phyloP scores from a whole-genome alignment of 768 basidiomycete genomes.

The Cantharellus anzutake region DNA sequence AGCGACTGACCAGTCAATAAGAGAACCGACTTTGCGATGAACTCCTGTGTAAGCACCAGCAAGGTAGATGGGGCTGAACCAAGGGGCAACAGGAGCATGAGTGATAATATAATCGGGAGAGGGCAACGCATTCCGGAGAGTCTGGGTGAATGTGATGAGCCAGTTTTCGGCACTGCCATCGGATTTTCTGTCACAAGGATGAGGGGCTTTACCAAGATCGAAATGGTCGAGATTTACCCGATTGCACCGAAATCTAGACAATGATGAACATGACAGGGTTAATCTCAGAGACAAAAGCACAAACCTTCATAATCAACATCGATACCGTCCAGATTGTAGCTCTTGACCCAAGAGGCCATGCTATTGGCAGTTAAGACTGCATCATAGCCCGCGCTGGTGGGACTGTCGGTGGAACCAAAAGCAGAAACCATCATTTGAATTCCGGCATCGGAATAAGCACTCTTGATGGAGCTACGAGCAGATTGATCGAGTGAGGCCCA shows the following conservation, averaged over 20 bases:
- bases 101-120: slow-evolving; percentile 6
- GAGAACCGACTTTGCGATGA: slow-evolving; percentile 1
- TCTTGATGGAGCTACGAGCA: not conserved
- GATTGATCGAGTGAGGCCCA: not conserved
- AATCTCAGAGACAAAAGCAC: not conserved
- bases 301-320: slow-evolving; percentile 10
- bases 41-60: slow-evolving; percentile 6
- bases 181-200: no score
- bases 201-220: not conserved
- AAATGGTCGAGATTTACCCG: not conserved
- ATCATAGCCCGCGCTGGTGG: not conserved
- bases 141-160: slow-evolving; percentile 6
- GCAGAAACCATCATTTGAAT: slow-evolving; percentile 8
- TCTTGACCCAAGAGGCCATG: slow-evolving; percentile 5
- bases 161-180: slow-evolving; percentile 3
- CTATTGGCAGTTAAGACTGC: not conserved
- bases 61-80: slow-evolving; percentile 1
- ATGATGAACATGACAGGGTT: not conserved
- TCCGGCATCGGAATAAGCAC: not conserved
- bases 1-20: slow-evolving; percentile 9
- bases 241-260: not conserved
- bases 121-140: slow-evolving; percentile 4
- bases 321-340: slow-evolving; percentile 6
- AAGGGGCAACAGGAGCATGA: slow-evolving; percentile 8
- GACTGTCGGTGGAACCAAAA: slow-evolving; percentile 4